These are phyloP conservation scores for Metarhizium sp. DNA, from an alignment of 2,329 filamentous ascomycete genomes.

Conservation along the genomic window DNA sequence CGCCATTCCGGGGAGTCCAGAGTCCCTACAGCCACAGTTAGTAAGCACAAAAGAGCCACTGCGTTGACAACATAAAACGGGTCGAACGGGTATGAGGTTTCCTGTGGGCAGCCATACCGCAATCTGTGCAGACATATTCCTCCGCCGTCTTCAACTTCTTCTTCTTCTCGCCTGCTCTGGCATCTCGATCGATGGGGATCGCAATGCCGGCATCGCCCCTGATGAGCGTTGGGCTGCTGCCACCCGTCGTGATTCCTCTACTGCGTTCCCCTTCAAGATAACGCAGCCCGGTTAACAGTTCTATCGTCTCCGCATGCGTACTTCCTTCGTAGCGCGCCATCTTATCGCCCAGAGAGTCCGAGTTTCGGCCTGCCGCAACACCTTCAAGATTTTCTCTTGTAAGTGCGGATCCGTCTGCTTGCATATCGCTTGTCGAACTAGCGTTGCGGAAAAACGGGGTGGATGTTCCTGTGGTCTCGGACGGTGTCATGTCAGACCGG, in stretches of 20 bases:
- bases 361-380: constrained; percentile 51
- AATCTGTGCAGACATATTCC: constrained; percentile 94
- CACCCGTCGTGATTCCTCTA: constrained; percentile 78
- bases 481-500: constrained; percentile 42
- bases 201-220: constrained; percentile 80
- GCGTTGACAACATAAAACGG: not conserved
- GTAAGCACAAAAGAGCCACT: not conserved
- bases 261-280: constrained; percentile 86
- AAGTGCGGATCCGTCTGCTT: constrained; percentile 59
- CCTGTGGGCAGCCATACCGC: constrained; percentile 46
- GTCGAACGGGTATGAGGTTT: not conserved
- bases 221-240: constrained; percentile 70
- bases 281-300: constrained; percentile 81
- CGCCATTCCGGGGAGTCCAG: constrained; percentile 93
- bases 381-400: constrained; percentile 76
- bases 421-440: constrained; percentile 20
- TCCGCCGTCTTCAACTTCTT: constrained; percentile 75
- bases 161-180: constrained; percentile 67
- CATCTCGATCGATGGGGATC: constrained; percentile 71
- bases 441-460: constrained; percentile 20
- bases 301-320: constrained; percentile 76
- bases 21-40: constrained; percentile 42
- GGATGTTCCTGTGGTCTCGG: constrained; percentile 32
- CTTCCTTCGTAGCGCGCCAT: constrained; percentile 73
- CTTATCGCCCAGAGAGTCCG: constrained; percentile 74